Conservation (phyloP, 2,329 filamentous ascomycete genomes). For the Aspergillus arachidicola region DNA sequence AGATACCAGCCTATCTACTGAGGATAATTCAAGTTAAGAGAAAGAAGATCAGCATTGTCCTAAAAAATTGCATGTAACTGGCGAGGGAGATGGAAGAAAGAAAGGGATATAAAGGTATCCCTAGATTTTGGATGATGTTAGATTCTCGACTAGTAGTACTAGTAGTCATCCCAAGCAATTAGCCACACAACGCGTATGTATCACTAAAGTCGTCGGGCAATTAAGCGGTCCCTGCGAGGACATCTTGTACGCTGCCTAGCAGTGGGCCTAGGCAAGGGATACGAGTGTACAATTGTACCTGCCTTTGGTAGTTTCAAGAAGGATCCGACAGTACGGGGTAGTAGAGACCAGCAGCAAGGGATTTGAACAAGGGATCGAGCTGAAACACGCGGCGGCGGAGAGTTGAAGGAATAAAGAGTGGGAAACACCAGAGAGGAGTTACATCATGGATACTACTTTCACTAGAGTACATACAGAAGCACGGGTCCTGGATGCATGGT, state of each 20-base stretch:
- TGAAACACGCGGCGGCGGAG: slow-evolving; percentile 4
- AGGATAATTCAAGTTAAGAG: neutral
- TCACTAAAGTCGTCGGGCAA: neutral
- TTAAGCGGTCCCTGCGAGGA: neutral
- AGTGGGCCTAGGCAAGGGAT: neutral
- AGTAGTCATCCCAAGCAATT: neutral
- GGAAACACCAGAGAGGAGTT: neutral
- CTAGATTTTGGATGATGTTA: neutral
- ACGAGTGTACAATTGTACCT: slow-evolving; percentile 1
- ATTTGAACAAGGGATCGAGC: slow-evolving; percentile 8
- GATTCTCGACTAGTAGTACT: neutral
- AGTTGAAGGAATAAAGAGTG: neutral
- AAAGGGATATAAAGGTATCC: neutral
- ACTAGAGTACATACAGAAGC: too few species aligned
- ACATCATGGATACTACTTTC: neutral
- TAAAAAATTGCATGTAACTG: neutral
- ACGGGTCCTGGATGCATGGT: neutral
- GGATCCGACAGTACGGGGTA: neutral
- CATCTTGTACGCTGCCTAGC: neutral
- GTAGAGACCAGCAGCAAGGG: slow-evolving; percentile 7
- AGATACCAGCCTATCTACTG: neutral
- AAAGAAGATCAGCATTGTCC: neutral
- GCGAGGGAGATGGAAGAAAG: neutral
- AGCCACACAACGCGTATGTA: neutral
- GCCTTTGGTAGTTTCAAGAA: slow-evolving; percentile 1